These are phyloP conservation scores for Leonotis leonurus DNA, from an alignment of 257 asterid genomes.

Conservation along the genomic window DNA sequence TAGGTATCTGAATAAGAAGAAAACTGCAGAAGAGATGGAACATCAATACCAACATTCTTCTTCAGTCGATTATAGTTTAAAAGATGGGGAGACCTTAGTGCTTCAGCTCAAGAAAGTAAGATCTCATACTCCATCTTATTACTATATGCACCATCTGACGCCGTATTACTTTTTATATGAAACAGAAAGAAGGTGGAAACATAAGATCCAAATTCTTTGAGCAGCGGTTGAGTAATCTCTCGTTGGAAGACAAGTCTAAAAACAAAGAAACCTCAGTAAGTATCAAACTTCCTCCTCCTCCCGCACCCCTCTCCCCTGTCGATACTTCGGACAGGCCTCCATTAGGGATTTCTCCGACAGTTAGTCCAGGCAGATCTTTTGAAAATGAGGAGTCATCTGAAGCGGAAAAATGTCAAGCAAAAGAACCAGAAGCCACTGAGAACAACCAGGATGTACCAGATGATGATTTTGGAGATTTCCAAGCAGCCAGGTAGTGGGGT, in stretches of 20 bases:
- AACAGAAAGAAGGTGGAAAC: conserved; percentile 52
- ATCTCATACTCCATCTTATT: background rate
- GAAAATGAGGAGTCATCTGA: conserved; percentile 19
- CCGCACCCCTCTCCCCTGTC: conserved; percentile 56
- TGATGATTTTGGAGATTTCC: conserved; percentile 97
- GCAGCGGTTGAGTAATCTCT: conserved; percentile 68
- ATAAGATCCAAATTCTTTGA: conserved; percentile 73
- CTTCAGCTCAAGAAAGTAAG: conserved; percentile 80
- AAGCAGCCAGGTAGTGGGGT: conserved; percentile 61
- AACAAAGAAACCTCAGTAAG: conserved; percentile 36
- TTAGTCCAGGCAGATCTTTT: conserved; percentile 31
- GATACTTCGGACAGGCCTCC: conserved; percentile 37
- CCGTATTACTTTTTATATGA: background rate
- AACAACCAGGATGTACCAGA: conserved; percentile 43
- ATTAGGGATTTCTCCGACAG: conserved; percentile 24
- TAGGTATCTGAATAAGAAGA: conserved; percentile 92
- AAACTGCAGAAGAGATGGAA: conserved; percentile 98
- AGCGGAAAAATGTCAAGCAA: conserved; percentile 19
- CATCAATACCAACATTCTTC: conserved; percentile 73
- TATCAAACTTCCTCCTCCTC: conserved; percentile 64
- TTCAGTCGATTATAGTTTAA: conserved; percentile 83
- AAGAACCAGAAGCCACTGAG: conserved; percentile 32
- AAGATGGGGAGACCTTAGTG: conserved; percentile 91
- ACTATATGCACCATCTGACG: background rate
- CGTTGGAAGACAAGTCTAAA: conserved; percentile 51